Percentiles rank a stretch among this genome's conserved stretches.
These are phyloP conservation scores for Cercophora sp. DNA, from an alignment of 495 filamentous ascomycete genomes.

Conservation along the genomic window DNA sequence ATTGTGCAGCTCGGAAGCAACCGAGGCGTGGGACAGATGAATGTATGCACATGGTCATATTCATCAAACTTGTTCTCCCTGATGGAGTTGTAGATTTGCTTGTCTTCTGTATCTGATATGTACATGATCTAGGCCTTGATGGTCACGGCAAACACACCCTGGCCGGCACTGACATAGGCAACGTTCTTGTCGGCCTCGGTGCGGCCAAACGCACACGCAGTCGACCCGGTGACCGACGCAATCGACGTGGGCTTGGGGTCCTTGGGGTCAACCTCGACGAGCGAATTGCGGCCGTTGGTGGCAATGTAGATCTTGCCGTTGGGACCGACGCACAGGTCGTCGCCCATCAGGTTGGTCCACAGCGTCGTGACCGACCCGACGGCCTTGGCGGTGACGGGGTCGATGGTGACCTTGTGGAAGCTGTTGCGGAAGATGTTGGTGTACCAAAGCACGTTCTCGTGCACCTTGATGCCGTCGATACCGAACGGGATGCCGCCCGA, in stretches of 20 bases:
- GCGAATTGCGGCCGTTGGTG: constrained; percentile 34
- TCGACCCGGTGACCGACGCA: constrained; percentile 31
- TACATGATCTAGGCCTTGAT: constrained; percentile 17
- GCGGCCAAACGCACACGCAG: constrained; percentile 35
- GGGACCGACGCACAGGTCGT: constrained; percentile 39
- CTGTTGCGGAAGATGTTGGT: constrained; percentile 45
- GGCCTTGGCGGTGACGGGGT: constrained; percentile 34
- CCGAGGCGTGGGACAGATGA: too few species aligned
- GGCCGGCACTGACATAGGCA: constrained; percentile 32
- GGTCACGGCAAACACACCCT: constrained; percentile 30
- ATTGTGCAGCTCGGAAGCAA: too few species aligned
- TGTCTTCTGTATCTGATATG: not conserved
- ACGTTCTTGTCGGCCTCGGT: constrained; percentile 37
- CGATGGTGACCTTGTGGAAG: constrained; percentile 37
- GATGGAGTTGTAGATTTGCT: too few species aligned
- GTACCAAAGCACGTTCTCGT: constrained; percentile 35
- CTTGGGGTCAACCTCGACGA: constrained; percentile 36
- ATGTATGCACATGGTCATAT: too few species aligned
- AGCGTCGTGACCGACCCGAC: constrained; percentile 30
- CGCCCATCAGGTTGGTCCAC: constrained; percentile 40
- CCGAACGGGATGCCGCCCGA: constrained; percentile 33
- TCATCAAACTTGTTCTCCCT: too few species aligned
- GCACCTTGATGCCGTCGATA: constrained; percentile 35
- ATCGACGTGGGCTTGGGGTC: constrained; percentile 29
- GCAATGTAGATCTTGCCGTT: constrained; percentile 39